Evolutionary conservation across 345 rosid species (phyloP), one percentile per base, ranked within the genome.

Genomic region (Raphanus sativus): DNA sequence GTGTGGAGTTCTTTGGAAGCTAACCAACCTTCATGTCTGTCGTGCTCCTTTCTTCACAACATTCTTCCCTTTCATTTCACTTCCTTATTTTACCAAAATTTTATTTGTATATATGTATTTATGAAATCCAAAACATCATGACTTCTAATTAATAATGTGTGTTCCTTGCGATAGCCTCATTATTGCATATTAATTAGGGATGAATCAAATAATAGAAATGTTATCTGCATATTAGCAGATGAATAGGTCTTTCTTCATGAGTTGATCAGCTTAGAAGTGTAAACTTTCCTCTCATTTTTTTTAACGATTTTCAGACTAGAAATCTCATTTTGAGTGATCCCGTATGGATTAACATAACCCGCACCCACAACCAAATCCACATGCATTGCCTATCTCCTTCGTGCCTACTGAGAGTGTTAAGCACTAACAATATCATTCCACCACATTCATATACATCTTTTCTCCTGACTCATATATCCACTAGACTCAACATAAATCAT

Each of bases 1-100:
- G 92, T 89, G 89, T 85, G 90, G 89, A 80, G 83, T 78, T 75
- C 78, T 78, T 74, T 77, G 42, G 70, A 69, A 75, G 68, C 80
- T 33, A 82, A 81, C 70, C 71, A 76, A 85, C 86, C 84, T 83
- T 80, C 87, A 80, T 84, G 79, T 71, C 86, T 45, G 30, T 40
- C 70, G 36, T 79, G 78, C 87, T 74, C 78, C 82, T 79, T 74
- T 69, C 78, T 79, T 79, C 82, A 70, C 80, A 26, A 75, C 83
- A 75, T 75, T 58, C 45, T 33, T 75, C 36, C 11, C 45, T 62
- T 54, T 75, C n/a, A 5, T 26, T 56, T 38, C 59, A 45, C 48
- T 69, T 36, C n/a, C 4, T 55, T 17, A 15, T 24, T 71, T 71
- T 62, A 3, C 30, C 65, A 64, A 30, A 3, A 9, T n/a, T 69